Evolutionary conservation across 345 rosid species (phyloP).

Genomic region (Geranium brycei): DNA sequence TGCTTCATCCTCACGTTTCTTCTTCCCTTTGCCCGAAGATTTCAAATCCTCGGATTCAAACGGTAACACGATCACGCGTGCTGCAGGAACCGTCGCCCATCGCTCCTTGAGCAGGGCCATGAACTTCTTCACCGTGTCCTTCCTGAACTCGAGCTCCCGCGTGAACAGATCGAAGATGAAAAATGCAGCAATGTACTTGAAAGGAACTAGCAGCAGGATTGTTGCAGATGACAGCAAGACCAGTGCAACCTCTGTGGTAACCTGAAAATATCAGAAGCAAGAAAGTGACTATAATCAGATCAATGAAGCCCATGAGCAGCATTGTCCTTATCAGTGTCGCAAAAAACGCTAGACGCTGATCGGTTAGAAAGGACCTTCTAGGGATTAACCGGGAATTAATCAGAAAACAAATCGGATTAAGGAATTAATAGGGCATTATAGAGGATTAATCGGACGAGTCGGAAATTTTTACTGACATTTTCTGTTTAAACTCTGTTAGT

Average conservation of each 20-base stretch:
- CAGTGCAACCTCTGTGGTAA: slow-evolving; percentile 72
- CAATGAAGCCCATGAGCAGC: neutral
- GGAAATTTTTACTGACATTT: no score
- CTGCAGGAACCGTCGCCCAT: slow-evolving; percentile 76
- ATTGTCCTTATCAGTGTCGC: neutral
- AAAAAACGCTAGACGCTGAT: neutral
- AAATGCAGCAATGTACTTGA: slow-evolving; percentile 65
- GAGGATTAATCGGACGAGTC: no score
- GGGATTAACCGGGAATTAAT: neutral
- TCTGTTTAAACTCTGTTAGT: no score
- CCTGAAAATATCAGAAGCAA: slow-evolving; percentile 21
- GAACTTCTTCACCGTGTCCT: slow-evolving; percentile 60
- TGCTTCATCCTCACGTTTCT: slow-evolving; percentile 22
- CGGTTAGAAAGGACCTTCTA: neutral
- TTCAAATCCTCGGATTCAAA: slow-evolving; percentile 33
- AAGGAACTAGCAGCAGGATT: slow-evolving; percentile 51
- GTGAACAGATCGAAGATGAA: slow-evolving; percentile 68
- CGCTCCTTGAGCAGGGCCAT: slow-evolving; percentile 53
- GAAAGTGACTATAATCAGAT: neutral
- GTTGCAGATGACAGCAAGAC: slow-evolving; percentile 47
- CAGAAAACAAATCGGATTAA: no score
- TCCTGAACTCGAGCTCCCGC: slow-evolving; percentile 72
- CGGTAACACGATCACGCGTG: slow-evolving; percentile 73
- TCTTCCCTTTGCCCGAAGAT: slow-evolving; percentile 22
- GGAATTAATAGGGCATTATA: no score